Percentiles rank a stretch among this genome's conserved stretches.
These are phyloP conservation scores for Blastocrithidia nonstop DNA, from an alignment of 208 protist species.

Conservation along the genomic window DNA sequence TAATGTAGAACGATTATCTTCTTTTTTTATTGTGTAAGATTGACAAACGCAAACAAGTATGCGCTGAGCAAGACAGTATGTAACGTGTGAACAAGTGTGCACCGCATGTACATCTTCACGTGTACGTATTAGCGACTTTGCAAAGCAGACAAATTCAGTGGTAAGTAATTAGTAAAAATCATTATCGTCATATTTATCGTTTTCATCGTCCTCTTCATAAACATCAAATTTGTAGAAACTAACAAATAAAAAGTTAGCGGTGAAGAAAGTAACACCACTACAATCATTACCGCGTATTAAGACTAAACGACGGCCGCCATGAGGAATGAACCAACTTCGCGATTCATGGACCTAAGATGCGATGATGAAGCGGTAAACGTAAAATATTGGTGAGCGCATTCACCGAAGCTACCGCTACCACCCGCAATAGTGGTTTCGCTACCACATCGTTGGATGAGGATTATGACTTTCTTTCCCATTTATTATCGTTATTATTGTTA, in stretches of 20 bases:
- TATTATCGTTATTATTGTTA: too few species aligned
- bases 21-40: too few species aligned
- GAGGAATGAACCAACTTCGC: slow-evolving; percentile 67
- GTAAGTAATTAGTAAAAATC: too few species aligned
- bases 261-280: neutral
- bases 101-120: too few species aligned
- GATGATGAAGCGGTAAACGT: slow-evolving; percentile 50
- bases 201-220: neutral
- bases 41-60: too few species aligned
- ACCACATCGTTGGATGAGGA: too few species aligned
- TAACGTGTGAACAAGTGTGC: too few species aligned
- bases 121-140: too few species aligned
- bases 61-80: too few species aligned
- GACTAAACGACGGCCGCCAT: slow-evolving; percentile 41
- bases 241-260: neutral
- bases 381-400: slow-evolving; percentile 69
- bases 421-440: slow-evolving; percentile 48
- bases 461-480: too few species aligned
- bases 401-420: slow-evolving; percentile 79
- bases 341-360: slow-evolving; percentile 75
- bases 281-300: slow-evolving; percentile 7
- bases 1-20: too few species aligned
- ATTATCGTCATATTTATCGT: neutral
- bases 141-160: too few species aligned
- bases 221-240: neutral